Conservation (phyloP, 2,329 filamentous ascomycete genomes). For the Diplodia intermedia region DNA sequence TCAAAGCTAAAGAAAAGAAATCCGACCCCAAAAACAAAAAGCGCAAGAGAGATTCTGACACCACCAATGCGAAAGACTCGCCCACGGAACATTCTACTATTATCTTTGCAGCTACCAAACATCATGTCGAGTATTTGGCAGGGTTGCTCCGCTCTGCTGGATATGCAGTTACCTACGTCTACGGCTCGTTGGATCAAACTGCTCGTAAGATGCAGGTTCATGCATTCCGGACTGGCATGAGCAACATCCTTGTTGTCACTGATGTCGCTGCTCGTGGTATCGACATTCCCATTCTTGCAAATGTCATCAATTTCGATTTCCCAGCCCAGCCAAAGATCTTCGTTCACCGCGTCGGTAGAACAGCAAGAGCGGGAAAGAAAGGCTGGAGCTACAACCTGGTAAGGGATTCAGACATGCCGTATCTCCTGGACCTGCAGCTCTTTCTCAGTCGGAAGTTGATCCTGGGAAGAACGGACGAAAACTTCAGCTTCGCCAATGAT, state of each 20-base stretch:
- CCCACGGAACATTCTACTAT: conserved; percentile 93
- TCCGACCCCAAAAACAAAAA: conserved; percentile 75
- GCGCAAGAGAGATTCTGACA: conserved; percentile 67
- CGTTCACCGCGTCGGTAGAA: conserved; percentile 93
- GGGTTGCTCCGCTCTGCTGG: conserved; percentile 79
- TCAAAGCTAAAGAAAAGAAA: conserved; percentile 53
- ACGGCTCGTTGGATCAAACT: conserved; percentile 92
- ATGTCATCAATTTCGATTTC: conserved; percentile 99
- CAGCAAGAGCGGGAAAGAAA: conserved; percentile 87
- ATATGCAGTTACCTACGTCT: conserved; percentile 91
- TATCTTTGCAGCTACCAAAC: conserved; percentile 92
- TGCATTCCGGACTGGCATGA: conserved; percentile 81
- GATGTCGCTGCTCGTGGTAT: conserved; percentile 97
- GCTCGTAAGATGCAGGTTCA: conserved; percentile 92
- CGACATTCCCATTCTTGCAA: conserved; percentile 93
- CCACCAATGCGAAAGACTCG: conserved; percentile 66
- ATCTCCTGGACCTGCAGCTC: conserved; percentile 90
- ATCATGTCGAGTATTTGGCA: conserved; percentile 93
- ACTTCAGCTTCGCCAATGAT: conserved; percentile 78
- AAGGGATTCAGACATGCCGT: conserved; percentile 85
- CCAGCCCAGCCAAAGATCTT: conserved; percentile 96
- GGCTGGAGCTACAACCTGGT: conserved; percentile 97
- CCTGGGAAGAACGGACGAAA: conserved; percentile 70
- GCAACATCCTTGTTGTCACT: conserved; percentile 92
- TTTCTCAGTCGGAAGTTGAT: conserved; percentile 88